Base-by-base conservation (phyloP, 768 basidiomycete genomes). In the Kwoniella pini region DNA sequence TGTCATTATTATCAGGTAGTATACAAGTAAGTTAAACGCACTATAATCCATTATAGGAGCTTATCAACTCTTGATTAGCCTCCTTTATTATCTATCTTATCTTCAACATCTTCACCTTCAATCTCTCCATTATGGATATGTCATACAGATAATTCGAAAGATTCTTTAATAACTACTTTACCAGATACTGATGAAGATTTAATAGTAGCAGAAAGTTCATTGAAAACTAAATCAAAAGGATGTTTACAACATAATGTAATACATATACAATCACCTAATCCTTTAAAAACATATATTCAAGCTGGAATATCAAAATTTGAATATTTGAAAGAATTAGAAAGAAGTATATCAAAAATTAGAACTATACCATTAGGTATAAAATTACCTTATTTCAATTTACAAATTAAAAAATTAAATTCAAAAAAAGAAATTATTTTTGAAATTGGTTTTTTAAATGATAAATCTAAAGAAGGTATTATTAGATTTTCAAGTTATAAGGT, bases 261-360 rank as follows among this genome's bases (percentile, higher is more conserved):
- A 19, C 76, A 77, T 51, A 62, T 77, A 11, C 76, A 77, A 44
- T 67, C 66, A 0, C 72, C 76, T 12, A 59, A 55, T 26, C 43
- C 64, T 3, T 36, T 40, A 15, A 27, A 52, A 7, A 74, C 74
- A 0, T 77, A 65, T 39, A 72, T 77, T 24, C 76, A 77, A 64
- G 67, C 74, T 30, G 76, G 74, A 43, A 22, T 15, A 13, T 65
- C 57, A 11, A 2, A 39, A 10, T 40, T 6, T 5, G 51, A 60
- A 24, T 51, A 45, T 36, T 27, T 51, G 19, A 15, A 28, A 38
- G 12, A 43, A 11, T 12, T 45, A 24, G 53, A 54, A 17, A 61
- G 60, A 59, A 60, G 60, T 9, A 62, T 61, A 51, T 42, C 11
- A n/a, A 61, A 62, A 59, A 60, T 59, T 12, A 62, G 60, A 51